These are phyloP conservation scores for Thalassiosira sp. DNA, from an alignment of 352 stramenopile genomes.

Conservation along the genomic window DNA sequence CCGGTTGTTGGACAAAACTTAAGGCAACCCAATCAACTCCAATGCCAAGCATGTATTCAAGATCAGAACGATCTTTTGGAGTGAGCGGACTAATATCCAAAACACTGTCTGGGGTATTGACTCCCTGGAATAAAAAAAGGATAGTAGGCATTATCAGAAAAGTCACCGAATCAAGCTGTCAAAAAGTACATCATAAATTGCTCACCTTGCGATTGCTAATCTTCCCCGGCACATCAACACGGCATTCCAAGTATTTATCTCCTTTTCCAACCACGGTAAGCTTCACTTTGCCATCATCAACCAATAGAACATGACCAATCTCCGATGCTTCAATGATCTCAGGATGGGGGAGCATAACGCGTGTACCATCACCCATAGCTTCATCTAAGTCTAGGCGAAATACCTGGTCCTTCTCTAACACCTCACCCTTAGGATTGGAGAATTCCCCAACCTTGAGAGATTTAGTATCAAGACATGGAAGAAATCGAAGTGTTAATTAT, in stretches of 20 bases:
- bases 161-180: neutral
- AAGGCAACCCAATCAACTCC: slow-evolving; percentile 97
- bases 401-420: slow-evolving; percentile 77
- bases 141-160: neutral
- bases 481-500: slow-evolving; percentile 7
- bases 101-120: slow-evolving; percentile 88
- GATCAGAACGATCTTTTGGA: slow-evolving; percentile 85
- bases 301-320: slow-evolving; percentile 84
- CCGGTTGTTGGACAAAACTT: slow-evolving; percentile 95
- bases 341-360: slow-evolving; percentile 86
- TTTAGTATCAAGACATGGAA: slow-evolving; percentile 10
- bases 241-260: slow-evolving; percentile 81
- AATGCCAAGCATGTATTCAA: slow-evolving; percentile 93
- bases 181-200: slow-evolving; percentile 6
- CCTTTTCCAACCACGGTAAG: slow-evolving; percentile 83
- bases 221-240: slow-evolving; percentile 84
- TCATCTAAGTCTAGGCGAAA: slow-evolving; percentile 87
- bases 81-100: slow-evolving; percentile 87
- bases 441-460: slow-evolving; percentile 76
- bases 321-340: slow-evolving; percentile 84
- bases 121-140: slow-evolving; percentile 54
- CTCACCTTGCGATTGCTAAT: slow-evolving; percentile 85
- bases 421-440: slow-evolving; percentile 66
- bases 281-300: slow-evolving; percentile 89
- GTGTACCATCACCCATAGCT: slow-evolving; percentile 79